Percentiles rank a stretch among this genome's conserved stretches.
Evolutionary conservation across 345 rosid genomes (phyloP).

Genomic region (Isatis tinctoria): DNA sequence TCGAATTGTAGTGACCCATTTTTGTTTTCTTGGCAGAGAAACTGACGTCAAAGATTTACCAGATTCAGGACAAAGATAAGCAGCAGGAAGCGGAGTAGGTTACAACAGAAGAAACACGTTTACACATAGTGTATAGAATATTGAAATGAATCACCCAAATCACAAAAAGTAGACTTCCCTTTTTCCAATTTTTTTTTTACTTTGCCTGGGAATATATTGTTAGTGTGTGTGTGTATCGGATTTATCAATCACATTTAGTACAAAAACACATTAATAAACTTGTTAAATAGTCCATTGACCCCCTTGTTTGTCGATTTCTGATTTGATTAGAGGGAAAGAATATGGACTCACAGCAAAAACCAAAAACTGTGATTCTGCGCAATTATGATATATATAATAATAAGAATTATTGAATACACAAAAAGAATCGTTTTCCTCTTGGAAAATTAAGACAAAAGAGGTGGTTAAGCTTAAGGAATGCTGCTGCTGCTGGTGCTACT

Average conservation of each 20-base stretch:
- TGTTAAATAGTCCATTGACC: background rate
- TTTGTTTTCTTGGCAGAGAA: conserved; percentile 24
- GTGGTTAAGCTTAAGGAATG: conserved; percentile 8
- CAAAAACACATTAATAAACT: background rate
- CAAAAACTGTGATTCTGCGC: background rate
- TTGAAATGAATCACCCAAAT: background rate
- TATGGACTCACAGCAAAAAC: background rate
- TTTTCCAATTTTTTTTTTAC: background rate
- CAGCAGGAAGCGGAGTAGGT: conserved; percentile 17
- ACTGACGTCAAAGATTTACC: background rate
- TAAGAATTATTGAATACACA: background rate
- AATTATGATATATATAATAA: background rate
- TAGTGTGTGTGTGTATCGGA: background rate
- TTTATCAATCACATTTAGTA: conserved; percentile 6
- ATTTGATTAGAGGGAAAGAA: background rate
- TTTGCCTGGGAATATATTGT: background rate
- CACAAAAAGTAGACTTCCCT: background rate
- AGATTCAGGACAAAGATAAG: background rate
- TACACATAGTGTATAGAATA: background rate
- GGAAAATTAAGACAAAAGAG: conserved; percentile 1
- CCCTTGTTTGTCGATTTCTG: background rate
- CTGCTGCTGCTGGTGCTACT: conserved; percentile 8
- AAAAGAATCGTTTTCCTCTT: background rate
- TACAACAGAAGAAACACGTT: background rate
- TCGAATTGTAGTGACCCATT: background rate